Evolutionary conservation across 345 rosid species (phyloP), one percentile per base, ranked within the genome.

Genomic region (Mangifera indica): DNA sequence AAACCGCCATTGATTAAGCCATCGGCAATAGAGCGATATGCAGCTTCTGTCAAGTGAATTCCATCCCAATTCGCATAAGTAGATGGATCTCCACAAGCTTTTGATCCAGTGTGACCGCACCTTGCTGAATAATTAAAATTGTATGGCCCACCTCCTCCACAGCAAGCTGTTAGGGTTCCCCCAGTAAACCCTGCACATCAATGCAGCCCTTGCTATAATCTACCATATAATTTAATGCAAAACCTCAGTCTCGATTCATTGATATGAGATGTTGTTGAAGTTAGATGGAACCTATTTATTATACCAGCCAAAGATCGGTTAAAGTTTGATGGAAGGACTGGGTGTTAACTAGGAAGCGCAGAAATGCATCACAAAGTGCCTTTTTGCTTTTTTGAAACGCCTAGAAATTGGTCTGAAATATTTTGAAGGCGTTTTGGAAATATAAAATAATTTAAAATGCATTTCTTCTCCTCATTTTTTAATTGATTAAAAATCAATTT

Each of bases 91-190:
- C 57, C 0, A 32, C 91, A 91, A 10, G 83, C 78, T 15, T 42
- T 79, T 4, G 96, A 87, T 29, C 90, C 90, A 0, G 20, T 59
- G 68, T 78, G 80, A 4, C 93, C 91, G 6, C 96, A 91, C 21
- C 78, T 69, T 10, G 84, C 87, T 0, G 82, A 80, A 26, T 68
- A 68, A 26, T 87, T 81, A 78, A 79, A 87, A 58, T 91, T 85
- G 72, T 82, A 88, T 2, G 87, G 88, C 7, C 96, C 93, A 52
- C 87, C 91, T 15, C 85, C 89, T 60, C 93, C 97, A 37, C 93
- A 91, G 46, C 93, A 91, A 10, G 90, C 88, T 32, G 9, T 69
- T 32, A 81, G 58, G 1, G 83, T 71, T 21, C 88, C 83, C 18
- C 61, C 56, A 13, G 67, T 64, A 24, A 90, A 84, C 10, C 92